These are phyloP conservation scores for Serendipita vermifera DNA, from an alignment of 768 basidiomycete species.

Conservation along the genomic window DNA sequence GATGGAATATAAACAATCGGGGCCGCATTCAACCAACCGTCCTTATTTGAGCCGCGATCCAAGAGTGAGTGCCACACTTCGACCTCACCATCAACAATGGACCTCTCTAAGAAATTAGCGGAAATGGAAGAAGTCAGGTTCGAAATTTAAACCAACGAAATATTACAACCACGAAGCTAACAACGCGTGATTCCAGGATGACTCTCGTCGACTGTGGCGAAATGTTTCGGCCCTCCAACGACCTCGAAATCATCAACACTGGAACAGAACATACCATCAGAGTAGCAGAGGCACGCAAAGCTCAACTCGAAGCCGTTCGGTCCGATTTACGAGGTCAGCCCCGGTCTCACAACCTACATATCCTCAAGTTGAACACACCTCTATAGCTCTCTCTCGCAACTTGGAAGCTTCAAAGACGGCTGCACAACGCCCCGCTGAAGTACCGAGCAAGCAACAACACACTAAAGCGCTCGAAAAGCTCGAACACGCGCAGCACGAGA, in stretches of 20 bases:
- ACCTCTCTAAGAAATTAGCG: not conserved
- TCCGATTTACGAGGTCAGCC: not conserved
- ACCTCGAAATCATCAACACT: not conserved
- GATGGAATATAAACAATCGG: no score
- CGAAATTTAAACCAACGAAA: not conserved
- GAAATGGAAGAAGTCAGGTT: slow-evolving; percentile 4
- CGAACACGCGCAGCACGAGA: not conserved
- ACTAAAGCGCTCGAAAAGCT: not conserved
- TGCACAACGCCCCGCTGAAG: not conserved
- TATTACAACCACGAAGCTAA: not conserved
- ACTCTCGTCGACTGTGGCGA: not conserved
- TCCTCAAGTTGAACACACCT: no score
- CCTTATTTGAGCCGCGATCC: no score
- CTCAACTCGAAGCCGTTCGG: not conserved
- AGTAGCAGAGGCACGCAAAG: not conserved
- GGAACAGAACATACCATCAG: slow-evolving; percentile 6
- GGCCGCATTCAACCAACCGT: no score
- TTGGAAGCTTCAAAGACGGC: slow-evolving; percentile 5
- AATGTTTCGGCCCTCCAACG: not conserved
- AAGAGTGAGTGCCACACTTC: no score
- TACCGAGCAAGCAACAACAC: not conserved
- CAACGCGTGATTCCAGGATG: no score
- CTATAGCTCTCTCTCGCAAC: not conserved
- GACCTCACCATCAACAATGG: no score
- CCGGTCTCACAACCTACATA: no score